phyloP scores from a whole-genome alignment of 805 yeast species.

The Candida fluviatilis region DNA sequence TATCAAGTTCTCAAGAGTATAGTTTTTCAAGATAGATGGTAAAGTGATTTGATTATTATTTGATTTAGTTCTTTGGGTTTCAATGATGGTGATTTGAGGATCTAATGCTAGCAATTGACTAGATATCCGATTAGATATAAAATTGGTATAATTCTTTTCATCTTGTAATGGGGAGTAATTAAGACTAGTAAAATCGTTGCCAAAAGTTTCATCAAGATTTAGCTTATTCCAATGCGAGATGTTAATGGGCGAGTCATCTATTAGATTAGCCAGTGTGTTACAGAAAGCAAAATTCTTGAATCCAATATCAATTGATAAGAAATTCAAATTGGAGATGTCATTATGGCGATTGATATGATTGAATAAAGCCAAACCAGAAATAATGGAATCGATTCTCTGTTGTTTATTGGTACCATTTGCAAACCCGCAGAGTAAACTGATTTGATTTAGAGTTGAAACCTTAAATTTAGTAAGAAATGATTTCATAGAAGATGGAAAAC shows the following conservation, averaged over 20 bases:
- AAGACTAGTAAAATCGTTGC: slow-evolving; percentile 5
- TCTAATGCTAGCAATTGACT: background rate
- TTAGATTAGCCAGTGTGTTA: slow-evolving; percentile 9
- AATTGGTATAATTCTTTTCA: slow-evolving; percentile 23
- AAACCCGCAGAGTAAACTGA: slow-evolving; percentile 18
- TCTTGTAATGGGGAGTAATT: slow-evolving; percentile 16
- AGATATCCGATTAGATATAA: slow-evolving; percentile 18
- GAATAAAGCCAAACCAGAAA: slow-evolving; percentile 9
- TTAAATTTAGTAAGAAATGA: slow-evolving; percentile 6
- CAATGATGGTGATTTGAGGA: slow-evolving; percentile 30
- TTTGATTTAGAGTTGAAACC: slow-evolving; percentile 10
- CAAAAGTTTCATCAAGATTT: slow-evolving; percentile 19
- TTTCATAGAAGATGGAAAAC: too few species aligned
- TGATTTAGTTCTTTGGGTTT: slow-evolving; percentile 38
- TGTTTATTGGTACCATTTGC: slow-evolving; percentile 14
- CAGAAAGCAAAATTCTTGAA: slow-evolving; percentile 40
- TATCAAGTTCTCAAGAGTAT: slow-evolving; percentile 33
- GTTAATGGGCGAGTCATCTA: slow-evolving; percentile 5
- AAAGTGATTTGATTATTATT: slow-evolving; percentile 28
- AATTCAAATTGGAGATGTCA: slow-evolving; percentile 7
- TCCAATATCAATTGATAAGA: slow-evolving; percentile 37
- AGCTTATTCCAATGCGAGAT: slow-evolving; percentile 22
- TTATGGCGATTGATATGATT: slow-evolving; percentile 2
- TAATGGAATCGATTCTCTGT: slow-evolving; percentile 9
- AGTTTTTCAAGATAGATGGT: slow-evolving; percentile 37